Conservation (phyloP, 1,284 basidiomycete species). For the Golubevia pallescens region DNA sequence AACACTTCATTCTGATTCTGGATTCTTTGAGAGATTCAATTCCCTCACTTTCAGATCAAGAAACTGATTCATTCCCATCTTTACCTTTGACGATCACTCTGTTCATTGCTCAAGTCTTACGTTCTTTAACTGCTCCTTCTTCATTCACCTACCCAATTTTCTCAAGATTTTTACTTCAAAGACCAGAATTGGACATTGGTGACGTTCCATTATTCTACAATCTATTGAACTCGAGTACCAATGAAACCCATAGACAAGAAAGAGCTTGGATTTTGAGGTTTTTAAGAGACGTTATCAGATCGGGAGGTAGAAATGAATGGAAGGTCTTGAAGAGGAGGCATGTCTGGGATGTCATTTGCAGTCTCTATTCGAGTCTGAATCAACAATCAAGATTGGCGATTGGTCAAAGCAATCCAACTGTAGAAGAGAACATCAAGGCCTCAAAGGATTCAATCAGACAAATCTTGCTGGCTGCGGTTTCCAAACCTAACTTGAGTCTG, state of each 20-base stretch:
- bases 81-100: constrained; percentile 47
- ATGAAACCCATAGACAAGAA: constrained; percentile 35
- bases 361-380: constrained; percentile 35
- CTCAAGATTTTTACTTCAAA: constrained; percentile 53
- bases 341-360: constrained; percentile 50
- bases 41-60: constrained; percentile 3
- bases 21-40: constrained; percentile 24
- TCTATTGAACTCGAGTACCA: constrained; percentile 32
- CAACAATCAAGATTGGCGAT: neutral
- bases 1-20: constrained; percentile 44
- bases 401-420: too few species aligned
- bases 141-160: constrained; percentile 41
- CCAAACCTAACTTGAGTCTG: too few species aligned
- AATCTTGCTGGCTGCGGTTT: too few species aligned
- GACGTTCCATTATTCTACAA: constrained; percentile 60
- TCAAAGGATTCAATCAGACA: too few species aligned
- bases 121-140: constrained; percentile 32
- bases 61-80: constrained; percentile 21
- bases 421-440: too few species aligned
- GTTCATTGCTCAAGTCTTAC: constrained; percentile 51
- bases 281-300: constrained; percentile 33
- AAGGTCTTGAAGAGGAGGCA: constrained; percentile 47
- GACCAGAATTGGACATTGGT: constrained; percentile 36
- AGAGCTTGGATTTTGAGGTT: constrained; percentile 57
- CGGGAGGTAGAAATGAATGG: constrained; percentile 45